Evolutionary conservation across 306 rosid species (phyloP).

Genomic region (Quercus parvula): DNA sequence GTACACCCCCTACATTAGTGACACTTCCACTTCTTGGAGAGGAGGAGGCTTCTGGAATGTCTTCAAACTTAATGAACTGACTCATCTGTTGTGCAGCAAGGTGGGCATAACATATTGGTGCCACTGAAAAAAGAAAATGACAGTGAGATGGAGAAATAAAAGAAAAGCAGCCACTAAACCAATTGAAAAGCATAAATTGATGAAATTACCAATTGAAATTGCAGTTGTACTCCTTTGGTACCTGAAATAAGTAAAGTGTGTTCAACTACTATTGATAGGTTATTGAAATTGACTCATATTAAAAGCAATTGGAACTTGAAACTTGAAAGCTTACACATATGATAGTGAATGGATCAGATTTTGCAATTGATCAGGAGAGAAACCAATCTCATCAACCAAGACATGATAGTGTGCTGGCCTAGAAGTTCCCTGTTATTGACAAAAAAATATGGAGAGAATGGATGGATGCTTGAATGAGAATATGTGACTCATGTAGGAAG

Average conservation of each 20-base stretch:
- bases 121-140: conserved; percentile 43
- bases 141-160: conserved; percentile 13
- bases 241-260: conserved; percentile 41
- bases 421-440: conserved; percentile 68
- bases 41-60: conserved; percentile 48
- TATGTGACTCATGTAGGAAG: background rate
- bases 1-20: conserved; percentile 25
- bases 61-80: conserved; percentile 62
- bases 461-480: conserved; percentile 7
- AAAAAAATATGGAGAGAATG: background rate
- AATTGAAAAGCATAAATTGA: background rate
- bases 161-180: background rate
- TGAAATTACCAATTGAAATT: conserved; percentile 63
- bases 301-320: conserved; percentile 16
- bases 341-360: conserved; percentile 65
- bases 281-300: background rate
- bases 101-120: conserved; percentile 86
- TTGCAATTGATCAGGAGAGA: conserved; percentile 80
- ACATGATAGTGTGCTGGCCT: conserved; percentile 89
- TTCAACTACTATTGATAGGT: background rate
- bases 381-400: conserved; percentile 86
- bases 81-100: conserved; percentile 81
- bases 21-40: conserved; percentile 27
- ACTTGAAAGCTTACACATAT: conserved; percentile 65
- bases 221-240: conserved; percentile 85